Percentiles rank a stretch among this genome's conserved stretches.
Evolutionary conservation across 176 grass and related monocot genomes (phyloP).

Genomic region (Oryza meridionalis): DNA sequence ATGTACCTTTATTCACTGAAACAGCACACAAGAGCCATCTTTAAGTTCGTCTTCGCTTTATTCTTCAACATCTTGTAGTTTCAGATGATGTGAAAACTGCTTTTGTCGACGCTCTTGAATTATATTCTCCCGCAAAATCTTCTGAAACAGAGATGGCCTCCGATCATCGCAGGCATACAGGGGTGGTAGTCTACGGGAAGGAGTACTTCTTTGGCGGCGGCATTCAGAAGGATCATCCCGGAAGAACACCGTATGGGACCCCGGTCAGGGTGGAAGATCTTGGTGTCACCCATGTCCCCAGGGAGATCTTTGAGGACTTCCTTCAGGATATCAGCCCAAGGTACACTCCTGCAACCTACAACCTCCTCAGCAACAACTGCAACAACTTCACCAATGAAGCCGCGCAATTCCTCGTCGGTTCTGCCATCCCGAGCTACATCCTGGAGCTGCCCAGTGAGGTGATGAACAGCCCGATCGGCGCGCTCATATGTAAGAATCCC

Average conservation of each 20-base stretch:
- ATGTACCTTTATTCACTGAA: too few species aligned
- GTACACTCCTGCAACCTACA: constrained; percentile 67
- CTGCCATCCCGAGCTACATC: constrained; percentile 68
- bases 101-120: background rate
- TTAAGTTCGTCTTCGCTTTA: background rate
- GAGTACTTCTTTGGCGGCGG: constrained; percentile 86
- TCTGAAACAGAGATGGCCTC: background rate
- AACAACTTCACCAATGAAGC: constrained; percentile 91
- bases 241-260: constrained; percentile 67
- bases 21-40: background rate
- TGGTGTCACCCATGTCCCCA: constrained; percentile 61
- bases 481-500: constrained; percentile 56
- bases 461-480: constrained; percentile 77
- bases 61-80: background rate
- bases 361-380: constrained; percentile 78
- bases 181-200: constrained; percentile 72
- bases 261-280: constrained; percentile 61
- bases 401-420: constrained; percentile 61
- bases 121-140: background rate
- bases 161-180: constrained; percentile 68
- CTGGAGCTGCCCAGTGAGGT: constrained; percentile 76
- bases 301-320: constrained; percentile 69
- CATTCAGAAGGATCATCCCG: constrained; percentile 64
- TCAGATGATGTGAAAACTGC: background rate
- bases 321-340: constrained; percentile 67